Conservation (phyloP, 768 basidiomycete species). For the Naematelia aurantialba region DNA sequence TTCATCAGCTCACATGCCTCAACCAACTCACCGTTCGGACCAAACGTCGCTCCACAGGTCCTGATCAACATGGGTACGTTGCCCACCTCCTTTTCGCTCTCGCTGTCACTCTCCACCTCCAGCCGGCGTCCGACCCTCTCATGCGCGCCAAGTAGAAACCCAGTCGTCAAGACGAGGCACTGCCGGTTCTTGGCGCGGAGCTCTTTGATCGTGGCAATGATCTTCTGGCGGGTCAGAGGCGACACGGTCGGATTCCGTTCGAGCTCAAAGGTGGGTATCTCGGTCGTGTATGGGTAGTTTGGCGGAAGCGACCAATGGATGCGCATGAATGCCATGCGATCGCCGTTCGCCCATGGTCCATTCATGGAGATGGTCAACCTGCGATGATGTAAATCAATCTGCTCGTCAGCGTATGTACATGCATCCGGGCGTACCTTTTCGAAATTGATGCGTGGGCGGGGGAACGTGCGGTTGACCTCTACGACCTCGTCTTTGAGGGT, state of each 20-base stretch:
- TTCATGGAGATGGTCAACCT: slow-evolving; percentile 80
- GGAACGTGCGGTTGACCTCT: slow-evolving; percentile 32
- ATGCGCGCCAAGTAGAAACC: slow-evolving; percentile 66
- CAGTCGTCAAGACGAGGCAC: slow-evolving; percentile 76
- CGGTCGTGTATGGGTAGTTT: slow-evolving; percentile 58
- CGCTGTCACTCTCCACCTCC: slow-evolving; percentile 44
- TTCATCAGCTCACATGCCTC: slow-evolving; percentile 8
- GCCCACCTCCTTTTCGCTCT: slow-evolving; percentile 49
- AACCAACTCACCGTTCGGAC: slow-evolving; percentile 67
- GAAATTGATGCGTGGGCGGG: slow-evolving; percentile 55
- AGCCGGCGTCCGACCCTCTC: slow-evolving; percentile 51
- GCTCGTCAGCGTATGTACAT: background rate
- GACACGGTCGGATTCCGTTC: slow-evolving; percentile 79
- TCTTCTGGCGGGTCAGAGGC: slow-evolving; percentile 68
- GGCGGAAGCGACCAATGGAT: slow-evolving; percentile 85
- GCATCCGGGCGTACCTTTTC: slow-evolving; percentile 62
- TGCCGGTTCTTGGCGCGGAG: slow-evolving; percentile 72
- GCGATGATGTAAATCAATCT: slow-evolving; percentile 56
- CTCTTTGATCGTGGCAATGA: slow-evolving; percentile 69
- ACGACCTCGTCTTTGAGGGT: slow-evolving; percentile 39
- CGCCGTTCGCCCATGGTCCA: slow-evolving; percentile 85
- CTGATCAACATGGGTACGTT: slow-evolving; percentile 69
- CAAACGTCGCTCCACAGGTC: slow-evolving; percentile 83
- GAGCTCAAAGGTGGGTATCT: slow-evolving; percentile 70
- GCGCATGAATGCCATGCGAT: slow-evolving; percentile 73